A percentile compares a stretch with the other conserved stretches of the same genome.
Conservation (phyloP, 768 basidiomycete species). For the Suillus alpinus region DNA sequence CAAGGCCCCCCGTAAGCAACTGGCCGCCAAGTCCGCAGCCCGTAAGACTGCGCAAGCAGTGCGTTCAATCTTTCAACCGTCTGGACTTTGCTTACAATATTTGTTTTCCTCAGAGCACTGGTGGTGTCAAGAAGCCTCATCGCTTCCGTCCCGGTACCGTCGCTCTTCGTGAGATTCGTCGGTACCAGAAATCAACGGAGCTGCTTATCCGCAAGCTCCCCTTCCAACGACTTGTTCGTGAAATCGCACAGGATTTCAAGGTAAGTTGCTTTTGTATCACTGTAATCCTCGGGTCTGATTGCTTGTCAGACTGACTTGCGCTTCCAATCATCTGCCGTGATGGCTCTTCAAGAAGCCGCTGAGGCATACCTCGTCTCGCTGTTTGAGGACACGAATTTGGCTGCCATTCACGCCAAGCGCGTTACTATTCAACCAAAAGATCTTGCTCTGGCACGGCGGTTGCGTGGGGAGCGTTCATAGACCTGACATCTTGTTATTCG, state of each 20-base stretch:
- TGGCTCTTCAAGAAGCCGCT: slow-evolving; percentile 83
- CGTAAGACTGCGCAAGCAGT: slow-evolving; percentile 56
- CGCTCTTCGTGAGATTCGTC: slow-evolving; percentile 85
- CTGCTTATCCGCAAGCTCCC: slow-evolving; percentile 84
- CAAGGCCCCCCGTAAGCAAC: slow-evolving; percentile 70
- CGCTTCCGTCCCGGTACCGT: slow-evolving; percentile 83
- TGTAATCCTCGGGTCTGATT: too few species aligned
- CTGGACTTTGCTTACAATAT: slow-evolving; percentile 27
- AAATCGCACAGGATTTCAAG: slow-evolving; percentile 92
- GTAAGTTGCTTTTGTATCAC: too few species aligned
- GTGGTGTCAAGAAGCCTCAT: slow-evolving; percentile 94
- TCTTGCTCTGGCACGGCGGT: slow-evolving; percentile 70
- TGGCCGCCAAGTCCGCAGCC: slow-evolving; percentile 61
- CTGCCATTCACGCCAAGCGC: slow-evolving; percentile 80
- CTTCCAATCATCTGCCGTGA: slow-evolving; percentile 88
- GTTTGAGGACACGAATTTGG: slow-evolving; percentile 79
- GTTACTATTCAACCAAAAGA: slow-evolving; percentile 81
- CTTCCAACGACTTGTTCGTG: slow-evolving; percentile 87
- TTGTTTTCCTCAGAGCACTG: slow-evolving; percentile 50
- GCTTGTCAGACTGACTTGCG: slow-evolving; percentile 64
- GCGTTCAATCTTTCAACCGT: background rate
- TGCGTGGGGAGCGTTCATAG: slow-evolving; percentile 76
- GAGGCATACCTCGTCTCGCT: slow-evolving; percentile 79
- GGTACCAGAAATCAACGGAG: slow-evolving; percentile 88
- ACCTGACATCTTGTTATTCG: background rate